Evolutionary conservation across 208 protist species (phyloP).

Genomic region (Wallacemonas rigidus): DNA sequence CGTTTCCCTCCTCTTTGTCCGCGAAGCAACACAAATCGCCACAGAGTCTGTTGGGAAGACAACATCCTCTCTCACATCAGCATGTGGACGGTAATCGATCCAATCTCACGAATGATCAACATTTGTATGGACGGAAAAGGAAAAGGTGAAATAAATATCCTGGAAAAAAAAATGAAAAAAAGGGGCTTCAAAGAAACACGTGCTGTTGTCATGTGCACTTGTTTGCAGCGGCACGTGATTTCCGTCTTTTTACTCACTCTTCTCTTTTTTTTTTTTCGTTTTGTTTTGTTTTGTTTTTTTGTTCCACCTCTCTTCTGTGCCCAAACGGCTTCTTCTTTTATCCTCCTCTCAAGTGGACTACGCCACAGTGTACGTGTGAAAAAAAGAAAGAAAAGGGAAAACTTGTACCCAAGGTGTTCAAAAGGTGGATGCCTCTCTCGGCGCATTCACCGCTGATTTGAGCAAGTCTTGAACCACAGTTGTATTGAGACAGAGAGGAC

Average conservation of each 20-base stretch:
- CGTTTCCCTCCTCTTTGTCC: too few species aligned
- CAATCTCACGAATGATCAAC: too few species aligned
- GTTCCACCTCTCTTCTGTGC: not conserved
- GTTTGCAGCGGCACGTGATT: not conserved
- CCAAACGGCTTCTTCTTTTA: too few species aligned
- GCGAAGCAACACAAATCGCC: too few species aligned
- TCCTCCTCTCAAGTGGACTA: too few species aligned
- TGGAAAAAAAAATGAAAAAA: not conserved
- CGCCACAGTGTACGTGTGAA: not conserved
- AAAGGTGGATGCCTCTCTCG: not conserved
- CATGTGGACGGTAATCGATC: too few species aligned
- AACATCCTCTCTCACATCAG: too few species aligned
- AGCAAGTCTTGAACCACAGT: not conserved
- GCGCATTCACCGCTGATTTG: not conserved
- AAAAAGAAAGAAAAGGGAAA: not conserved
- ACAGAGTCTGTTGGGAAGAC: too few species aligned
- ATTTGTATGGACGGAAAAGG: not conserved
- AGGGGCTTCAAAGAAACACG: not conserved
- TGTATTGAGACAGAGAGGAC: too few species aligned
- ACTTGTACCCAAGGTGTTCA: too few species aligned
- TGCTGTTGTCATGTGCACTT: not conserved
- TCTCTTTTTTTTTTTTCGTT: conserved; percentile 19
- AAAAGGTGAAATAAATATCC: not conserved
- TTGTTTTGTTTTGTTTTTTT: not conserved
- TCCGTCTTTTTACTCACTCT: not conserved